Evolutionary conservation across 345 rosid genomes (phyloP).

Genomic region (Cardamine chenopodiifolia): DNA sequence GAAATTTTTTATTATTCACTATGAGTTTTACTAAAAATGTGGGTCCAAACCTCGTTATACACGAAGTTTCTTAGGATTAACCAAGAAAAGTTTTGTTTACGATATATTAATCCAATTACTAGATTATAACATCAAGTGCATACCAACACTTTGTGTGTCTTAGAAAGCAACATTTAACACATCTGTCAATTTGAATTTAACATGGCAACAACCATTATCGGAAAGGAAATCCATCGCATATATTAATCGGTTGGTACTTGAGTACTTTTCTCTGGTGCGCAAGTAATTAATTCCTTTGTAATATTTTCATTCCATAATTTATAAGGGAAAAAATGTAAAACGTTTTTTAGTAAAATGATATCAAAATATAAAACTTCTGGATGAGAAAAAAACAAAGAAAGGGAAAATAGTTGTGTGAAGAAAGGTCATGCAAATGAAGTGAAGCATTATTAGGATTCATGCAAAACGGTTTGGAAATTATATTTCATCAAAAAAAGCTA

Average conservation of each 20-base stretch:
- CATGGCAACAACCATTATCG: not conserved
- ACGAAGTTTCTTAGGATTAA: not conserved
- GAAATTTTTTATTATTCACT: too few species aligned
- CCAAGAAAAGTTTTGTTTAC: not conserved
- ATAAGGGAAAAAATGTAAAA: not conserved
- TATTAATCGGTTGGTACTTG: not conserved
- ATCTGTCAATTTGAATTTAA: not conserved
- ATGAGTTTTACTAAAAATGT: too few species aligned
- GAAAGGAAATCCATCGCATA: not conserved
- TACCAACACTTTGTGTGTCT: not conserved
- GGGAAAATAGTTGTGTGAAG: not conserved
- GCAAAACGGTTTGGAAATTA: conserved; percentile 5
- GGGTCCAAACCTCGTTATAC: too few species aligned
- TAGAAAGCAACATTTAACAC: not conserved
- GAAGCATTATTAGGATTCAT: not conserved
- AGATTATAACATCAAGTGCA: not conserved
- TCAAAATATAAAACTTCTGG: not conserved
- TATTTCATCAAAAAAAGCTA: not conserved
- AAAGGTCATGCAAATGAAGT: not conserved
- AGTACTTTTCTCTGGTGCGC: not conserved
- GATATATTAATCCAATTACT: not conserved
- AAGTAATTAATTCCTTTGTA: not conserved
- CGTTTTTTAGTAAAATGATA: not conserved
- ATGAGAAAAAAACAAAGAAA: not conserved
- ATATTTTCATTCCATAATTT: not conserved